Base-by-base conservation (phyloP, 352 stramenopile species). In the Globisporangium nunn region DNA sequence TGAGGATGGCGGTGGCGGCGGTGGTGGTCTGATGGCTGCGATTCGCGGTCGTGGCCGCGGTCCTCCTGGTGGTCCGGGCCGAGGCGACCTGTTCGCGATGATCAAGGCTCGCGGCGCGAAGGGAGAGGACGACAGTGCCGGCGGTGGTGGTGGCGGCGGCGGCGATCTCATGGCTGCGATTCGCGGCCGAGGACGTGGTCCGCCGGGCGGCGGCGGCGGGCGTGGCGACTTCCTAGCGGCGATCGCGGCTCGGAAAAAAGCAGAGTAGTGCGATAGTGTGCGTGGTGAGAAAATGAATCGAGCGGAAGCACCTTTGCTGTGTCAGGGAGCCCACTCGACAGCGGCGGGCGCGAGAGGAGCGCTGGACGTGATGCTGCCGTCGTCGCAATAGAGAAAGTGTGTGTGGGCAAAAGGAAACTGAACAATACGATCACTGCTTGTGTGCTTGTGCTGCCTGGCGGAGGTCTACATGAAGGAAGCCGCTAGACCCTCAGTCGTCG, bases 181-280 rank as follows among this genome's bases (percentile, higher is more conserved):
- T 53, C 68, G 63, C 37, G 79, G 68, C 15, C 71, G 77, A 50
- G 76, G 72, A n/a, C 58, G 64, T 6, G 61, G 67, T 54, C 59
- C 62, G 46, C 61, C 41, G 30, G 66, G 50, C 49, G 72, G 58
- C 14, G 58, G 54, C 4, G 33, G 30, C 17, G 71, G 68, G 18
- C 75, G 70, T 46, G 78, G 75, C 29, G 70, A 85, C 50, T 67
- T 89, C 3, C 50, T 89, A 53, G 50, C 79, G 50, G 69, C 67
- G 46, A 91, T 91, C 59, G 70, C 76, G 44, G 67, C 72, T 33
- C 77, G 84, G 10, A 85, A 89, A 61, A 88, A 89, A 45, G 70
- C 49, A 6, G 61, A 66, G 50, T 66, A 66, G 48, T 41, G 35
- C 35, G 6, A 3, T 41, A 41, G 35, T 41, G 35, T 41, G 35